These are phyloP conservation scores for Clavariopsis aquatica DNA, from an alignment of 495 filamentous ascomycete genomes.

Conservation along the genomic window DNA sequence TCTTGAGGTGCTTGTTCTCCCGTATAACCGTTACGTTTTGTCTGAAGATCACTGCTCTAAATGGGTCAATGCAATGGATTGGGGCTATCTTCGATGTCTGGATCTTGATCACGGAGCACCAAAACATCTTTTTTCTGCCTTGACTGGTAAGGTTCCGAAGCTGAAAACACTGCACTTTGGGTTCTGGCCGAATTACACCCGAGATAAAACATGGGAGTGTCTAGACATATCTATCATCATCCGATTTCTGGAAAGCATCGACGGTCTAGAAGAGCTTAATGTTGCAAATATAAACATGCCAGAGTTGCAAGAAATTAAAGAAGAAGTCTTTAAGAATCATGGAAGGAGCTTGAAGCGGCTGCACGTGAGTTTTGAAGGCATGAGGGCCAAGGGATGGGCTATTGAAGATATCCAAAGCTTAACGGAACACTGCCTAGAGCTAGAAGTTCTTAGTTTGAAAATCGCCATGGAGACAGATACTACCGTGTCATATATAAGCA, in stretches of 20 bases:
- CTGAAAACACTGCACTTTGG: neutral
- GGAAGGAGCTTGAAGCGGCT: neutral
- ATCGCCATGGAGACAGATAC: neutral
- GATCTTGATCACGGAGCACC: neutral
- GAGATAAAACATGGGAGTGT: neutral
- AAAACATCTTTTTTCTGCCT: neutral
- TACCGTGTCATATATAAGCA: neutral
- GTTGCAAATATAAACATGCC: neutral
- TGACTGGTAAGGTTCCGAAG: neutral
- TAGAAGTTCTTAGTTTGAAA: neutral
- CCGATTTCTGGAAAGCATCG: neutral
- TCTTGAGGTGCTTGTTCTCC: neutral
- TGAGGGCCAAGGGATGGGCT: neutral
- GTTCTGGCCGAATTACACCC: neutral
- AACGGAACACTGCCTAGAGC: neutral
- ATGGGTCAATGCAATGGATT: conserved; percentile 5
- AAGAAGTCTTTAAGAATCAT: neutral
- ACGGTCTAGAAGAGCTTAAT: neutral
- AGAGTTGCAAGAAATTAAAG: neutral
- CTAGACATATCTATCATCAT: neutral
- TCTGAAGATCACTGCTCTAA: neutral
- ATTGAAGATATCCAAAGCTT: neutral
- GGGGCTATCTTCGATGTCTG: neutral
- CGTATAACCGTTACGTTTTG: neutral
- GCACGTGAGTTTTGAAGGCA: neutral